These are phyloP conservation scores for Solanum rostratum DNA, from an alignment of 257 asterid species.

Conservation along the genomic window DNA sequence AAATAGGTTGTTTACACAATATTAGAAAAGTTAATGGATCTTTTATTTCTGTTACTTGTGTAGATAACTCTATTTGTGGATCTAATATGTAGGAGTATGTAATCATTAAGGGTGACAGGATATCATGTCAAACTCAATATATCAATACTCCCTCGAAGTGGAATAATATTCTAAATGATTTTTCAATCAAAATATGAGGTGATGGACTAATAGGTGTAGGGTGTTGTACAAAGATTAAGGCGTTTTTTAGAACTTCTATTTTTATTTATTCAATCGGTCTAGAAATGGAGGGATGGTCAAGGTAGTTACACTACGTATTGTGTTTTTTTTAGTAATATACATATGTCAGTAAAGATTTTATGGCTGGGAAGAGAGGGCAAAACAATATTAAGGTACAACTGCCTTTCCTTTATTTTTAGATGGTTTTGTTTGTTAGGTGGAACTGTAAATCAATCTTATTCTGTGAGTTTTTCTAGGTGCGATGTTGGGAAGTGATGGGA, in stretches of 20 bases:
- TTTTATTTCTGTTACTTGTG: background rate
- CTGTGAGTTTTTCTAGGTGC: constrained; percentile 41
- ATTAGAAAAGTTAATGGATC: background rate
- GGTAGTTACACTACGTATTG: background rate
- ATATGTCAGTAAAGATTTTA: background rate
- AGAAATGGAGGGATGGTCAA: background rate
- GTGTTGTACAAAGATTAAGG: background rate
- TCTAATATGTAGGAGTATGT: background rate
- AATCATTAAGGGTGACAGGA: background rate
- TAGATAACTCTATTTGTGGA: background rate
- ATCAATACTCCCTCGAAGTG: background rate
- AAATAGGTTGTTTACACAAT: background rate
- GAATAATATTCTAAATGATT: background rate
- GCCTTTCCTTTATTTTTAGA: background rate
- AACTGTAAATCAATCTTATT: background rate
- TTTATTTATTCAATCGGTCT: background rate
- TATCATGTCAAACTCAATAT: background rate
- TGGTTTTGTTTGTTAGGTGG: background rate
- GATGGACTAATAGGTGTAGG: background rate
- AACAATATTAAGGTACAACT: background rate
- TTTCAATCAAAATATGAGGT: background rate
- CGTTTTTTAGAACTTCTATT: background rate
- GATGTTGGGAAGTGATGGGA: constrained; percentile 86
- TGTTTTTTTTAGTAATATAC: background rate
- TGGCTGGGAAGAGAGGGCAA: background rate